Evolutionary conservation across 306 rosid species (phyloP).

Genomic region (Medicago lupulina): DNA sequence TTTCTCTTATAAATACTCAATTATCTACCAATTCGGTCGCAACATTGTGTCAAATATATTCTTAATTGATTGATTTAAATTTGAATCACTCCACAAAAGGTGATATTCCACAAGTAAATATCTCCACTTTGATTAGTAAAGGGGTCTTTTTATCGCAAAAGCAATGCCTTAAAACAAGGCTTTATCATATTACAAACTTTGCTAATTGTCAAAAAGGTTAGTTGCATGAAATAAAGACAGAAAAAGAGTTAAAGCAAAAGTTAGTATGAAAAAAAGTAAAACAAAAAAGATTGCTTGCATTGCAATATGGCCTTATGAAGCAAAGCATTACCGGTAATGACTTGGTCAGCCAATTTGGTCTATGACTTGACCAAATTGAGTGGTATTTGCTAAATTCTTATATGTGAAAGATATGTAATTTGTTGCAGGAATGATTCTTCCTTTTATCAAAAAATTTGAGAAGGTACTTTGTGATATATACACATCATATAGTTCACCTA

Average conservation of each 20-base stretch:
- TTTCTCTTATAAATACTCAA: no score
- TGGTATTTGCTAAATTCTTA: no score
- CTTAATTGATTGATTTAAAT: not conserved
- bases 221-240: constrained; percentile 18
- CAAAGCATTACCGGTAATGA: constrained; percentile 2
- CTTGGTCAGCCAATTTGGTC: no score
- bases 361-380: no score
- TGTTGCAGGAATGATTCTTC: no score
- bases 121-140: constrained; percentile 36
- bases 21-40: no score
- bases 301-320: not conserved
- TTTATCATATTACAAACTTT: constrained; percentile 30
- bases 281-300: constrained; percentile 17
- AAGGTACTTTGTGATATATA: no score
- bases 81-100: constrained; percentile 30
- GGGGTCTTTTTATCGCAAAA: constrained; percentile 36
- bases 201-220: constrained; percentile 41
- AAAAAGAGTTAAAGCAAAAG: constrained; percentile 39
- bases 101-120: constrained; percentile 33
- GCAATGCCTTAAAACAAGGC: constrained; percentile 39
- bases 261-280: not conserved
- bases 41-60: no score
- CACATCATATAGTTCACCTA: no score
- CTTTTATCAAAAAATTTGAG: no score
- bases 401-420: no score